These are phyloP conservation scores for Medicago ruthenica DNA, from an alignment of 306 rosid species.

Conservation along the genomic window DNA sequence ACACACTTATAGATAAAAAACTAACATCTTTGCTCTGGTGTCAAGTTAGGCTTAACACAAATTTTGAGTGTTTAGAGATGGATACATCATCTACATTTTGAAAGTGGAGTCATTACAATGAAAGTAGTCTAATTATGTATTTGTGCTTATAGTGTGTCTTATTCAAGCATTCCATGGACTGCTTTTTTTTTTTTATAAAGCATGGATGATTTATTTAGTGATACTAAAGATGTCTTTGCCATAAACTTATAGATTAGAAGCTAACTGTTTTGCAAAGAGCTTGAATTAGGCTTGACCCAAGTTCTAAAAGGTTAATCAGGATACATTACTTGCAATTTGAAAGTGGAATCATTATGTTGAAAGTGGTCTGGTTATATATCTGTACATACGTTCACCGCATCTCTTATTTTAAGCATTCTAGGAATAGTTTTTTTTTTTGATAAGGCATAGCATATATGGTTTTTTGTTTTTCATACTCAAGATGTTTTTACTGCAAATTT, in stretches of 20 bases:
- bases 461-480: too few relatives aligned
- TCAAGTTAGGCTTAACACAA: too few relatives aligned
- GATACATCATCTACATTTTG: too few relatives aligned
- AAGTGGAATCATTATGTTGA: conserved; percentile 6
- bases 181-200: neutral
- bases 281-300: neutral
- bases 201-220: neutral
- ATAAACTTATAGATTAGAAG: neutral
- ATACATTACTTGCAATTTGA: conserved; percentile 6
- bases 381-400: neutral
- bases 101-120: too few relatives aligned
- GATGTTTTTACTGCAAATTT: too few relatives aligned
- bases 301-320: neutral
- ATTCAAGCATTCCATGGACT: neutral
- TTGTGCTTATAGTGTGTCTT: neutral
- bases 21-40: too few relatives aligned
- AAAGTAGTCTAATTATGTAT: neutral
- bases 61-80: too few relatives aligned
- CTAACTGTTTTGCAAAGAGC: neutral
- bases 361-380: neutral
- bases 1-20: too few relatives aligned
- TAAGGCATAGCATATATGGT: too few relatives aligned
- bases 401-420: conserved; percentile 7
- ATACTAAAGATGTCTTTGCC: neutral
- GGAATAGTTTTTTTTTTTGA: too few relatives aligned